Evolutionary conservation across 169 alveolate genomes (phyloP), one percentile per base, ranked within the genome.

Genomic region (Cyclospora cayetanensis): DNA sequence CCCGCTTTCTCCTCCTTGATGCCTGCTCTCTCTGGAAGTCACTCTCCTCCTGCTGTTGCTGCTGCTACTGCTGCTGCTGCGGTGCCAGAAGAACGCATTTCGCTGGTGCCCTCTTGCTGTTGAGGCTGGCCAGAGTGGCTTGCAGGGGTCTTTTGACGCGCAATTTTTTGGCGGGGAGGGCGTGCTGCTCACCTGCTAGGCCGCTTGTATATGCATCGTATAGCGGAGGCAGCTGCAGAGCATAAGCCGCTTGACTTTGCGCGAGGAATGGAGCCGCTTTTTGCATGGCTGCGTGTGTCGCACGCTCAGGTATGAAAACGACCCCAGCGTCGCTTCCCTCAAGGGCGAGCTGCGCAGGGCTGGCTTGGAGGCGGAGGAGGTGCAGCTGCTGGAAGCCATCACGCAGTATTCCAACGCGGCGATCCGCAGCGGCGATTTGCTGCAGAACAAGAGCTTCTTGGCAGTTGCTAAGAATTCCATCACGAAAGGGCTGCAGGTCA

Each of bases 321-420:
- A 65, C 25, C 79, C 80, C 12, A 63, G 53, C 5, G 29, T 53
- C 9, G 63, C 18, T 1, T 37, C 68, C 1, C 37, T 90, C 37
- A 52, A 27, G 50, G 79, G 15, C 12, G 80, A 65, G 35, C 68
- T 90, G 7, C n/a, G 74, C 27, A 31, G 31, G 11, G 85, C 89
- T 15, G 93, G 93, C 72, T n/a, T 90, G 27, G 82, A 52, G 0
- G 85, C 27, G 39, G 84, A 53, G 46, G 55, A 79, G 83, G 39
- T 91, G 34, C 46, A 4, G 29, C 92, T 91, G 42, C 95, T 97
- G 20, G 97, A 97, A 90, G 94, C 94, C 41, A 41, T 97, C 22
- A 37, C 95, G 34, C 96, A 96, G 89, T 96, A 97, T 90, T 97
- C 98, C 43, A 99, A 98, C 27, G 94, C 95, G 41, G 66, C 92